These are phyloP conservation scores for Akanthomyces lecanii DNA, from an alignment of 2,329 filamentous ascomycete species.

Conservation along the genomic window DNA sequence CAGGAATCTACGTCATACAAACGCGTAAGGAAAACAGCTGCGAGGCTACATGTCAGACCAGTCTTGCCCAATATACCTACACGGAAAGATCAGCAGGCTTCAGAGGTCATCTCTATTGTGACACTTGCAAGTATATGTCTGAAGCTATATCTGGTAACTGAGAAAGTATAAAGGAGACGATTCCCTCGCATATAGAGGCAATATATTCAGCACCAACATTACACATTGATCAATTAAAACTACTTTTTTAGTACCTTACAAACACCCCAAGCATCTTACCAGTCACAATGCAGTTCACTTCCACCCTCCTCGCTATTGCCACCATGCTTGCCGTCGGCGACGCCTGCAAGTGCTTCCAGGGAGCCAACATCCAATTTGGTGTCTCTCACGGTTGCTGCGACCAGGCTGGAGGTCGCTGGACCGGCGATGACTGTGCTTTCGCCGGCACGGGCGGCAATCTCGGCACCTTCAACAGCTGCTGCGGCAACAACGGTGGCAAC, in stretches of 20 bases:
- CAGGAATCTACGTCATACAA: too few species aligned
- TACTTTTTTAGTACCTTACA: neutral
- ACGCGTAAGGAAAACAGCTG: too few species aligned
- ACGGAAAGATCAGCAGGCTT: too few species aligned
- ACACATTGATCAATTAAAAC: neutral
- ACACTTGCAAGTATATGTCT: too few species aligned
- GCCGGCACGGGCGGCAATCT: neutral
- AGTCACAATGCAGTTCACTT: neutral
- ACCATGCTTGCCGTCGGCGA: constrained; percentile 1
- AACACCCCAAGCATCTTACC: neutral
- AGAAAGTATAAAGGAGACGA: too few species aligned
- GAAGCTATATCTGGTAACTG: too few species aligned
- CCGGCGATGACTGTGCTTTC: constrained; percentile 4
- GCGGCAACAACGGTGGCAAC: neutral
- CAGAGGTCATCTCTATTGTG: too few species aligned
- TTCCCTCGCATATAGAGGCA: too few species aligned
- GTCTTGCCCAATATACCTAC: too few species aligned
- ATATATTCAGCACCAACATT: too few species aligned
- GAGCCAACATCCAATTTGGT: constrained; percentile 7
- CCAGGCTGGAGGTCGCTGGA: neutral
- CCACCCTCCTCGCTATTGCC: neutral
- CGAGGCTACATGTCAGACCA: too few species aligned
- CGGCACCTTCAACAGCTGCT: constrained; percentile 7
- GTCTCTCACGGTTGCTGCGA: neutral
- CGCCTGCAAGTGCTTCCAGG: constrained; percentile 6